A percentile compares a stretch with the other conserved stretches of the same genome.
These are phyloP conservation scores for Tolypocladium endophyticum DNA, from an alignment of 2,329 filamentous ascomycete genomes.

Conservation along the genomic window DNA sequence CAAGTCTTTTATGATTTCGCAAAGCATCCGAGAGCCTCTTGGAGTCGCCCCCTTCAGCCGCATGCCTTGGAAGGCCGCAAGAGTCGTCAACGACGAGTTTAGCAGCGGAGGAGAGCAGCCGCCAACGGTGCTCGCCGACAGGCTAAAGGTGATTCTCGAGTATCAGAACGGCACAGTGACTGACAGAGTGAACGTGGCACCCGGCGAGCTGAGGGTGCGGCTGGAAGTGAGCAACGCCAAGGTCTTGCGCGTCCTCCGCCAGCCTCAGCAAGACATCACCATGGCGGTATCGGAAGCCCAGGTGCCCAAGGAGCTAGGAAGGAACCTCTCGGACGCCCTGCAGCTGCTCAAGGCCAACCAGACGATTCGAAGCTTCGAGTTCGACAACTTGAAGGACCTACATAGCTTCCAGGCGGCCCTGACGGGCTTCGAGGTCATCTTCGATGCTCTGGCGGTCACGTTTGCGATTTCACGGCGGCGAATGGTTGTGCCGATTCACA, in stretches of 20 bases:
- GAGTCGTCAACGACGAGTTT: constrained; percentile 63
- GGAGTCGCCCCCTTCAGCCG: constrained; percentile 38
- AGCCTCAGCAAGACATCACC: constrained; percentile 67
- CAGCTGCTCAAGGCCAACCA: constrained; percentile 44
- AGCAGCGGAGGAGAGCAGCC: constrained; percentile 47
- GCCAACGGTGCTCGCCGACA: constrained; percentile 65
- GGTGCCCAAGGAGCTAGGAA: constrained; percentile 48
- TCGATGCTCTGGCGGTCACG: constrained; percentile 59
- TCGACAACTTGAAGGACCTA: constrained; percentile 55
- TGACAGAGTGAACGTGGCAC: constrained; percentile 72
- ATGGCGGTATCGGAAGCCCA: constrained; percentile 63
- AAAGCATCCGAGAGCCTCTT: constrained; percentile 38
- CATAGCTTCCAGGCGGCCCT: constrained; percentile 71
- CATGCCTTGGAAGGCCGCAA: constrained; percentile 54
- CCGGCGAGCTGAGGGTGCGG: constrained; percentile 60
- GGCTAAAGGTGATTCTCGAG: constrained; percentile 63
- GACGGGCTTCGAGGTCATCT: constrained; percentile 69
- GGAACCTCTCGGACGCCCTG: constrained; percentile 54
- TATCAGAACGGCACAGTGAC: constrained; percentile 69
- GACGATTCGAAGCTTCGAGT: constrained; percentile 64
- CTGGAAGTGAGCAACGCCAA: constrained; percentile 53
- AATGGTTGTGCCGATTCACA: constrained; percentile 88
- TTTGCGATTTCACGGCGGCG: constrained; percentile 76
- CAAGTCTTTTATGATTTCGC: constrained; percentile 51
- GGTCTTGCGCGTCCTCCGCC: constrained; percentile 56